phyloP scores from a whole-genome alignment of 192 early-diverging fungal genomes.

The Glomus cerebriforme region DNA sequence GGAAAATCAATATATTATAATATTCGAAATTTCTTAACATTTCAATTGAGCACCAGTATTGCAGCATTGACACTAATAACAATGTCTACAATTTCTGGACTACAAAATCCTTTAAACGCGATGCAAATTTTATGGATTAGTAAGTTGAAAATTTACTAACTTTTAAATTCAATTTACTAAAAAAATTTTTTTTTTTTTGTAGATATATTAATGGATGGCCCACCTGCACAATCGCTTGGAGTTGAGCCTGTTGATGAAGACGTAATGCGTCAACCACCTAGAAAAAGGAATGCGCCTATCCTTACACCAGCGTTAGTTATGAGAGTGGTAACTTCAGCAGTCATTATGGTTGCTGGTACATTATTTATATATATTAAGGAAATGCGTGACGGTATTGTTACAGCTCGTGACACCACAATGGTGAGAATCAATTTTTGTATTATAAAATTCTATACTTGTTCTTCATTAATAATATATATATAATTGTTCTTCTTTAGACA shows the following conservation, averaged over 20 bases:
- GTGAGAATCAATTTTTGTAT: constrained; percentile 44
- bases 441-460: not conserved
- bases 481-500: constrained; percentile 55
- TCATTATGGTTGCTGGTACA: constrained; percentile 83
- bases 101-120: constrained; percentile 91
- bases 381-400: constrained; percentile 71
- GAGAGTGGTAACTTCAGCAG: constrained; percentile 78
- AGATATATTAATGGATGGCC: constrained; percentile 99
- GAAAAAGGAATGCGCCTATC: constrained; percentile 76
- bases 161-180: not conserved
- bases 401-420: constrained; percentile 86
- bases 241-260: constrained; percentile 93
- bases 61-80: constrained; percentile 90
- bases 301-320: constrained; percentile 70
- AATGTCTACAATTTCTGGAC: constrained; percentile 79
- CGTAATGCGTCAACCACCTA: constrained; percentile 87
- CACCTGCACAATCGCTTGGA: constrained; percentile 95
- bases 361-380: constrained; percentile 79
- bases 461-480: not conserved
- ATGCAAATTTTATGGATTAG: constrained; percentile 99
- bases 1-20: constrained; percentile 98
- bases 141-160: constrained; percentile 50
- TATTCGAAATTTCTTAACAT: constrained; percentile 95
- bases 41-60: constrained; percentile 94
- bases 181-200: not conserved